Conservation (phyloP, 345 rosid species). For the Ailanthus altissimus region DNA sequence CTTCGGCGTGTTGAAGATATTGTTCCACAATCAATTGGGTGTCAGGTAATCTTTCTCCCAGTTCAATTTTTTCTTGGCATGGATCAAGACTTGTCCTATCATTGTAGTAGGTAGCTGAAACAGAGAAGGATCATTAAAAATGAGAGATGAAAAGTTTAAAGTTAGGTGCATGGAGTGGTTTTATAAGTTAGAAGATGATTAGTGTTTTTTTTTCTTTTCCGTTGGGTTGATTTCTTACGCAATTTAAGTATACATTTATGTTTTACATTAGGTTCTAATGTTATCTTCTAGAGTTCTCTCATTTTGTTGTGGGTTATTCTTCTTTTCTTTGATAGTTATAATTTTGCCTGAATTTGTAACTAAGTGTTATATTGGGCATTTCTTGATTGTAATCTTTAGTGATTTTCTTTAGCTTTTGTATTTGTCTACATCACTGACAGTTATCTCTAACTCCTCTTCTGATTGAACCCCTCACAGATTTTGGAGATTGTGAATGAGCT, state of each 20-base stretch:
- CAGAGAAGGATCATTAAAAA: not conserved
- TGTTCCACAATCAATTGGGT: constrained; percentile 82
- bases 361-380: constrained; percentile 2
- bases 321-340: not conserved
- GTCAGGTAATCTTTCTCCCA: constrained; percentile 51
- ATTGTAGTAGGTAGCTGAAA: not conserved
- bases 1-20: constrained; percentile 94
- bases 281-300: not conserved
- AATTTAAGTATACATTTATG: constrained; percentile 2
- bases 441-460: constrained; percentile 13
- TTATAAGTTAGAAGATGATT: not conserved
- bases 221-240: not conserved
- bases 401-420: not conserved
- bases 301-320: not conserved
- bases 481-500: constrained; percentile 78
- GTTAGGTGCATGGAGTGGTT: not conserved
- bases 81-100: not conserved
- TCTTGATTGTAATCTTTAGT: not conserved
- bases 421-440: not conserved
- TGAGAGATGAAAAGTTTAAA: not conserved
- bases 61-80: not conserved
- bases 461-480: constrained; percentile 51
- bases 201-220: not conserved
- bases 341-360: not conserved
- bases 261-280: not conserved